Evolutionary conservation across 176 grass and related monocot genomes (phyloP).

Genomic region (Juncus inflexus): DNA sequence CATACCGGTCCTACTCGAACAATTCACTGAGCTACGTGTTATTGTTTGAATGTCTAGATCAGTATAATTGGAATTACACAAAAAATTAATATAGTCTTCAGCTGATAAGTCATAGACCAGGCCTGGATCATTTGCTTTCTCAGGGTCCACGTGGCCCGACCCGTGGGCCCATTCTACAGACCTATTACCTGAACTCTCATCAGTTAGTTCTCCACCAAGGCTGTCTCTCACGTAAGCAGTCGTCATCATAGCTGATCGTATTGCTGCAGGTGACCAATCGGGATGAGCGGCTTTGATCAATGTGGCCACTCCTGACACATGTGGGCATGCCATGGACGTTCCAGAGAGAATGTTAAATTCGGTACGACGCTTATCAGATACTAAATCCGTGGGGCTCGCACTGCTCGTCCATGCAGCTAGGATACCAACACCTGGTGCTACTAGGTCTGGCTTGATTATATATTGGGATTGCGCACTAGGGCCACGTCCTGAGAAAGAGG

Average conservation of each 20-base stretch:
- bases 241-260: constrained; percentile 93
- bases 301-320: constrained; percentile 72
- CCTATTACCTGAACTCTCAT: constrained; percentile 50
- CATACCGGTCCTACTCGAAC: constrained; percentile 36
- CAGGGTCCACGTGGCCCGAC: constrained; percentile 61
- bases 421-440: constrained; percentile 86
- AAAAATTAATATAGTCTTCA: constrained; percentile 67
- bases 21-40: constrained; percentile 64
- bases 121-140: constrained; percentile 61
- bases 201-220: constrained; percentile 38
- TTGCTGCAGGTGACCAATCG: constrained; percentile 60
- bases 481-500: constrained; percentile 88
- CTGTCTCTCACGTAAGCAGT: constrained; percentile 57
- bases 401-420: constrained; percentile 87
- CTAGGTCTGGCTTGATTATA: constrained; percentile 85
- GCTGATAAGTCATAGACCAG: constrained; percentile 71
- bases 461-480: constrained; percentile 63
- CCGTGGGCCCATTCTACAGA: constrained; percentile 71
- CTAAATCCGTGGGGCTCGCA: constrained; percentile 54
- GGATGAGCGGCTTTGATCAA: constrained; percentile 81
- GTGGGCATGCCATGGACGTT: constrained; percentile 93
- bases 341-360: constrained; percentile 98
- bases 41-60: constrained; percentile 60
- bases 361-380: constrained; percentile 47
- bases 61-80: constrained; percentile 85